Evolutionary conservation across 225 moss, liverwort and hornwort species (phyloP), one percentile per base, ranked within the genome.

Genomic region (Sphagnum contortum): DNA sequence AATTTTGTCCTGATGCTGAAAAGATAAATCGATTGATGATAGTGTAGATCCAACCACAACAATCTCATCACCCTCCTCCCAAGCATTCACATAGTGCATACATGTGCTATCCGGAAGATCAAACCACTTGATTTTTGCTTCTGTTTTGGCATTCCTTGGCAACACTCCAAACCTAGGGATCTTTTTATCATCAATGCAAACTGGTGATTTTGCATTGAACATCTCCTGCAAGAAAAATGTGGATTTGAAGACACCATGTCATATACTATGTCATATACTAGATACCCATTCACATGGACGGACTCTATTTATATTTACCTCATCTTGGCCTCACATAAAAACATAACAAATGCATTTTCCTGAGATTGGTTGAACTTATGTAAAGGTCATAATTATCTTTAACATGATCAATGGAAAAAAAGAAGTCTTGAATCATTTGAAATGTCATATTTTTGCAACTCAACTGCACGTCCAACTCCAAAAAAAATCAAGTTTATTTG

Each of bases 21-120:
- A 81, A 9, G 64, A 0, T 6, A 0, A 5, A 1, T 11, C 0
- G 2, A 78, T 50, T 0, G 77, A 75, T 2, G 55, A n/a, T 1
- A 63, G 0, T 9, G 0, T 46, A 3, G 84, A 81, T 4, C 80
- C 81, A 0, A 68, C 75, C 1, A 80, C 0, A 5, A 84, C 5
- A 6, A 81, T 66, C 7, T 84, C 81, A 2, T 84, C 73, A 6
- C 75, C 77, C 50, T 75, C 84, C 60, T 84, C 84, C 80, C 84
- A 84, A 0, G 84, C 70, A 9, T 84, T 84, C 2, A 75, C 53
- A 47, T 77, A 81, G 9, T 84, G 84, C 12, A 84, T 70, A 63
- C 80, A 84, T 57, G 70, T 75, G 29, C 49, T 60, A 9, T 55
- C 71, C 2, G 81, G 84, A 4, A 84, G 68, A 1, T 75, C 63